These are phyloP conservation scores for Euphorbia celastroides DNA, from an alignment of 441 rosid genomes.

Conservation along the genomic window DNA sequence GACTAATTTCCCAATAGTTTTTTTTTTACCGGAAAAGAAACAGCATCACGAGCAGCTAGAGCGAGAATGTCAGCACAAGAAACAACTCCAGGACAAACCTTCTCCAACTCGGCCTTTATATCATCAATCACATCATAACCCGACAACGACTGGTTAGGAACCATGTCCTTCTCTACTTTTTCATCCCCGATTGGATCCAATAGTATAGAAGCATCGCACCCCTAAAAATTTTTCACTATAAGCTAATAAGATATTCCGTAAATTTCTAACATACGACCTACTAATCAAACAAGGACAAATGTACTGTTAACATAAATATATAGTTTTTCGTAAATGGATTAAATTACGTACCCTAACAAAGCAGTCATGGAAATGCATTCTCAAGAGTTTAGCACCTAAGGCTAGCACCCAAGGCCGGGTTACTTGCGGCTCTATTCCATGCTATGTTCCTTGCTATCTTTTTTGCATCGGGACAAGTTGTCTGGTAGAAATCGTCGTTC, in stretches of 20 bases:
- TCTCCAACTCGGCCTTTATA: conserved; percentile 40
- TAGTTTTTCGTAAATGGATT: too few species aligned
- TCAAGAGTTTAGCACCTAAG: conserved; percentile 26
- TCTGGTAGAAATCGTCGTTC: neutral
- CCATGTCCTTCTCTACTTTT: conserved; percentile 39
- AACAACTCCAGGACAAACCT: conserved; percentile 39
- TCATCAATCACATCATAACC: conserved; percentile 56
- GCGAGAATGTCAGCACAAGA: conserved; percentile 66
- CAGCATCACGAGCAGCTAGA: conserved; percentile 36
- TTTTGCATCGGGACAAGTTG: conserved; percentile 9
- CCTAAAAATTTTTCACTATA: conserved; percentile 24
- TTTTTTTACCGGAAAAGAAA: conserved; percentile 22
- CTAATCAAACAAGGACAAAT: too few species aligned
- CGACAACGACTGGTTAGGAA: conserved; percentile 37
- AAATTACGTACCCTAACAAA: conserved; percentile 28
- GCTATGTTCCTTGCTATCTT: conserved; percentile 4
- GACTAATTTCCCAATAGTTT: too few species aligned
- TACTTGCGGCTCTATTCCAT: conserved; percentile 3
- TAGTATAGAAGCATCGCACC: conserved; percentile 58
- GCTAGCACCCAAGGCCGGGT: conserved; percentile 19
- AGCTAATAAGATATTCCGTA: too few species aligned
- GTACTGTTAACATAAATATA: too few species aligned
- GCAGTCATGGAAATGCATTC: conserved; percentile 37
- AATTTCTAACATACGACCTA: too few species aligned
- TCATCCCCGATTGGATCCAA: conserved; percentile 22